Percentiles rank a stretch among this genome's conserved stretches.
phyloP scores from a whole-genome alignment of 2,329 filamentous ascomycete species.

The Apiospora saccharicola region DNA sequence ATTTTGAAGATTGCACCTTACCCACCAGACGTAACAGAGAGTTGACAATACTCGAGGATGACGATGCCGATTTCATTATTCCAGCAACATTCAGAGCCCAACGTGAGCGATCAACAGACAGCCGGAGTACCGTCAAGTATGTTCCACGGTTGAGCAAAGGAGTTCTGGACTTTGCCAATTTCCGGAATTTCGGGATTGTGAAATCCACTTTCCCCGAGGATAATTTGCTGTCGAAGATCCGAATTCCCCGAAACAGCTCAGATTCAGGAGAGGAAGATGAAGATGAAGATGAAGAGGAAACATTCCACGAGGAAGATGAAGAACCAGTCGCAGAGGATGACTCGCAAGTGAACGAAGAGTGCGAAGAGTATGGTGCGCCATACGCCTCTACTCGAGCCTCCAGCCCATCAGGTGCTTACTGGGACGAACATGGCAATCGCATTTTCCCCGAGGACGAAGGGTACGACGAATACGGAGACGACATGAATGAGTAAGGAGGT shows the following conservation, averaged over 20 bases:
- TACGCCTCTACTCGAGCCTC: background rate
- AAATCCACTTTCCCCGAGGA: background rate
- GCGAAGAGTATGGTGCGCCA: background rate
- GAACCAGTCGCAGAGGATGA: background rate
- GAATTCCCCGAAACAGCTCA: background rate
- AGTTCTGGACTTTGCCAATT: slow-evolving; percentile 23
- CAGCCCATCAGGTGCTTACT: slow-evolving; percentile 14
- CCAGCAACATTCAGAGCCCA: background rate
- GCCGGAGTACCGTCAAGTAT: background rate
- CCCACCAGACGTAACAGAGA: background rate
- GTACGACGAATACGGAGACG: slow-evolving; percentile 22
- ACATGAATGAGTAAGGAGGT: background rate
- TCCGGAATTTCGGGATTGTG: background rate
- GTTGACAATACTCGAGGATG: slow-evolving; percentile 1
- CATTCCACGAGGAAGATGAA: background rate
- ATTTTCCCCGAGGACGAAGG: slow-evolving; percentile 24
- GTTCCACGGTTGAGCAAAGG: background rate
- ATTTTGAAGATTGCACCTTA: slow-evolving; percentile 35
- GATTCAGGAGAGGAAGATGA: background rate
- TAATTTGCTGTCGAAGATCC: background rate
- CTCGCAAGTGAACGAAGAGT: background rate
- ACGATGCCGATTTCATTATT: slow-evolving; percentile 22
- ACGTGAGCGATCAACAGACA: background rate
- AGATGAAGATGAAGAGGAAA: background rate
- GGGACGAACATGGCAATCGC: slow-evolving; percentile 27